A percentile compares a stretch with the other conserved stretches of the same genome.
Conservation (phyloP, 2,329 filamentous ascomycete genomes). For the Epichloe brachyelytri region DNA sequence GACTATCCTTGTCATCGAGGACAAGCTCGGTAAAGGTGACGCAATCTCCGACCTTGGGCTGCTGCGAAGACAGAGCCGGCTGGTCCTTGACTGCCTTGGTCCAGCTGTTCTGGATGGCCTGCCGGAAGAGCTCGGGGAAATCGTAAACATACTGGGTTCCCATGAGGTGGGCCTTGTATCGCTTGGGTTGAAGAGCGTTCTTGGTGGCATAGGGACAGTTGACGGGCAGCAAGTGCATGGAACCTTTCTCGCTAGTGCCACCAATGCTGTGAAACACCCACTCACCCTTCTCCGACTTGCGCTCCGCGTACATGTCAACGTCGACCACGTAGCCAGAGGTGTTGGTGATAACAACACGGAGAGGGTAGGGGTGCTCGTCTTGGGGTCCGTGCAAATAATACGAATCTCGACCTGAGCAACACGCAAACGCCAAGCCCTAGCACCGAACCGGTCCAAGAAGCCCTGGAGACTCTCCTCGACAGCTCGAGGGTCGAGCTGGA, state of each 20-base stretch:
- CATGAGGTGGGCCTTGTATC: constrained; percentile 99
- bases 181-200: constrained; percentile 96
- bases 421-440: constrained; percentile 88
- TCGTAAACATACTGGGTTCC: constrained; percentile 99
- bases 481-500: constrained; percentile 79
- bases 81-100: constrained; percentile 60
- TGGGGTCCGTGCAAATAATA: constrained; percentile 88
- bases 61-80: constrained; percentile 61
- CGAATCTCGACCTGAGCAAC: constrained; percentile 96
- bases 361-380: constrained; percentile 72
- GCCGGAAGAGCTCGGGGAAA: constrained; percentile 98
- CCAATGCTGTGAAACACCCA: constrained; percentile 99
- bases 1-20: constrained; percentile 81
- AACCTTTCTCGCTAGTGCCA: constrained; percentile 85
- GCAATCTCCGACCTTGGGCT: constrained; percentile 78
- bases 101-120: constrained; percentile 96
- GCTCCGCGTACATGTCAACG: constrained; percentile 94
- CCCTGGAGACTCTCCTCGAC: constrained; percentile 87
- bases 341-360: constrained; percentile 95
- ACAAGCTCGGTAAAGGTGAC: constrained; percentile 91
- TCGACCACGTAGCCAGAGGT: constrained; percentile 96
- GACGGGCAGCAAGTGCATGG: constrained; percentile 87
- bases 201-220: constrained; percentile 92
- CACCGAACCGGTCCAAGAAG: constrained; percentile 92
- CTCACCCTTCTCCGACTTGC: constrained; percentile 94